phyloP scores from a whole-genome alignment of 192 early-diverging fungal genomes.

The Gryganskiella cystojenkinii region DNA sequence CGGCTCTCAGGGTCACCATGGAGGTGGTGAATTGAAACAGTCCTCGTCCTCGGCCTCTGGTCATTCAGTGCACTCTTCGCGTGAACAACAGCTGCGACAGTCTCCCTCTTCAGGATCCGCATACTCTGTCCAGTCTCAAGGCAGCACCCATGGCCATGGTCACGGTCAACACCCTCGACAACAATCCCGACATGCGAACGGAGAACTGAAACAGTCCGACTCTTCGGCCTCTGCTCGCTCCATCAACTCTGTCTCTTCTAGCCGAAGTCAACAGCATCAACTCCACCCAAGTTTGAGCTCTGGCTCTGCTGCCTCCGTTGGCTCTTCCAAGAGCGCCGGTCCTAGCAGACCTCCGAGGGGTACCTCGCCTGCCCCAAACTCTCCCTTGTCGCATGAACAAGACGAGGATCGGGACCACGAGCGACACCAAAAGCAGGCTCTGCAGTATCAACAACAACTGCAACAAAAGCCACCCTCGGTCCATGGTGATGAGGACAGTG shows the following conservation, averaged over 20 bases:
- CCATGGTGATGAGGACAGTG: conserved; percentile 30
- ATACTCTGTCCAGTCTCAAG: conserved; percentile 14
- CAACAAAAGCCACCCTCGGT: conserved; percentile 42
- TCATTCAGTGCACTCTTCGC: conserved; percentile 12
- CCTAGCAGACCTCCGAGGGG: background rate
- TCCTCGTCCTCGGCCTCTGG: conserved; percentile 31
- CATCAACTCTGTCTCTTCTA: conserved; percentile 9
- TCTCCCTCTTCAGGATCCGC: conserved; percentile 31
- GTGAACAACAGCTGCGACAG: conserved; percentile 16
- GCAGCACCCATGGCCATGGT: background rate
- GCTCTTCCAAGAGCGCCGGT: conserved; percentile 4
- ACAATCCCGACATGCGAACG: conserved; percentile 9
- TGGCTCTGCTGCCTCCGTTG: conserved; percentile 18
- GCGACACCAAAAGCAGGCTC: conserved; percentile 26
- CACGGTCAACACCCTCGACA: background rate
- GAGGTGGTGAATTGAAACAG: conserved; percentile 21
- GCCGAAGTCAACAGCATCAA: conserved; percentile 15
- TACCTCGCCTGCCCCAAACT: background rate
- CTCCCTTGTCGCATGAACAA: conserved; percentile 3
- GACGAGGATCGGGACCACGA: conserved; percentile 23
- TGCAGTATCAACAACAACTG: conserved; percentile 41
- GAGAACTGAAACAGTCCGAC: conserved; percentile 32
- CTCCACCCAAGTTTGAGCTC: conserved; percentile 13
- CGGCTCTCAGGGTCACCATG: conserved; percentile 6
- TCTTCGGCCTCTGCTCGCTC: conserved; percentile 27